Evolutionary conservation across 768 basidiomycete species (phyloP), one percentile per base, ranked within the genome.

Genomic region (Panaeolus cyanescens): DNA sequence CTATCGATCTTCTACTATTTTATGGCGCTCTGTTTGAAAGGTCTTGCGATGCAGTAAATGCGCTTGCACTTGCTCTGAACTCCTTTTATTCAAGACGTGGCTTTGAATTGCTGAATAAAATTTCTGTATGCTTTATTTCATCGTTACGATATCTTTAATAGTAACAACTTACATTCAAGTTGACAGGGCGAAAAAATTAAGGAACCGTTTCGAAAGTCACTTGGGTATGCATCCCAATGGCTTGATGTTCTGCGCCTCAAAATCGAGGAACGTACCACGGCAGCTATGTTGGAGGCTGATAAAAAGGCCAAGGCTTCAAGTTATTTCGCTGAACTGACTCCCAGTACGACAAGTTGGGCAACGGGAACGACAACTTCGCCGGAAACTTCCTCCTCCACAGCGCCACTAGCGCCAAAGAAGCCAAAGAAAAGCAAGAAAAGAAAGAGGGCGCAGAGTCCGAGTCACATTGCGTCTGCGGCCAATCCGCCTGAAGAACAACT

Each of bases 21-120:
- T 78, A 76, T 50, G 55, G 36, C 1, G 64, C 70, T 1, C 61
- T 78, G 1, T 79, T 78, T 32, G 71, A 78, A 57, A 58, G 66
- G 0, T 77, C 78, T 0, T 77, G 74, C 15, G 70, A 79, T 59
- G 75, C 75, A 1, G 63, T 75, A 31, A 67, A 68, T 40, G 74
- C 64, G 1, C 22, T 73, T 12, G 64, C 73, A 0, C 32, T 34
- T 9, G 69, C 73, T 0, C 61, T 77, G 4, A 69, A 67, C 12
- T 65, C 64, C 0, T 71, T 72, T 42, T 77, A 79, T 40, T 55
- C 36, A 4, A 45, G 62, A 25, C 61, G 70, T 5, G 72, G 72
- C 0, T 76, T 64, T 53, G 12, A 37, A 22, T 15, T 40, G 5
- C 12, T 25, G 0, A 62, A 69, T 30, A 15, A 33, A 1, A 40